These are phyloP conservation scores for Chaetomium sp. DNA, from an alignment of 2,329 filamentous ascomycete species.

Conservation along the genomic window DNA sequence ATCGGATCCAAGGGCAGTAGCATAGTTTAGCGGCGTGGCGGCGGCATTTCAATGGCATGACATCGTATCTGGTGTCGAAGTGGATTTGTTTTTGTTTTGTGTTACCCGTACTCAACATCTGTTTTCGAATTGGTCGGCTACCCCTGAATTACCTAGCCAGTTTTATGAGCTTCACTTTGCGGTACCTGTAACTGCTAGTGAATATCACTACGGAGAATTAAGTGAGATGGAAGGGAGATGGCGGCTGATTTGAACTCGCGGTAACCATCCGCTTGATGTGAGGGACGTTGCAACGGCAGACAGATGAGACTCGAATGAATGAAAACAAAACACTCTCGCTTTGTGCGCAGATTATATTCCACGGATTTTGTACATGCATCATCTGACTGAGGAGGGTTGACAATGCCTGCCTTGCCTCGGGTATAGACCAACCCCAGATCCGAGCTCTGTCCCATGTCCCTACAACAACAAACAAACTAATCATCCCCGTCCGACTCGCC, in stretches of 20 bases:
- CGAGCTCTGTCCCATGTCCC: background rate
- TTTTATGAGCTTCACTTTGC: background rate
- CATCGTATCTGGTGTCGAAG: constrained; percentile 9
- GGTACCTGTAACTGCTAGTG: background rate
- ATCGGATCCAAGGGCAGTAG: background rate
- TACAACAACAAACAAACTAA: background rate
- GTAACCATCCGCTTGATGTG: background rate
- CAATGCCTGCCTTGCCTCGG: constrained; percentile 12
- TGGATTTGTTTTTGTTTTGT: constrained; percentile 12
- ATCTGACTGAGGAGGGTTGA: constrained; percentile 15
- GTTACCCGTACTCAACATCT: background rate
- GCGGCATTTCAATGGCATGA: background rate
- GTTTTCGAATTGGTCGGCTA: background rate
- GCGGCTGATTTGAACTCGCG: background rate
- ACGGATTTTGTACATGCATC: constrained; percentile 11
- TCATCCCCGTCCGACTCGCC: constrained; percentile 21
- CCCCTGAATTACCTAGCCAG: background rate
- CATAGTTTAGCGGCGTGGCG: constrained; percentile 7
- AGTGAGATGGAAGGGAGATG: background rate
- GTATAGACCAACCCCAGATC: constrained; percentile 18
- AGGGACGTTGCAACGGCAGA: background rate
- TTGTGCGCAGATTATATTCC: background rate
- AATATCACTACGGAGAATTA: background rate
- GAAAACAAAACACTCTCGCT: background rate
- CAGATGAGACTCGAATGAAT: background rate